These are phyloP conservation scores for Teratosphaeriaceae sp. DNA, from an alignment of 2,329 filamentous ascomycete genomes.

Conservation along the genomic window DNA sequence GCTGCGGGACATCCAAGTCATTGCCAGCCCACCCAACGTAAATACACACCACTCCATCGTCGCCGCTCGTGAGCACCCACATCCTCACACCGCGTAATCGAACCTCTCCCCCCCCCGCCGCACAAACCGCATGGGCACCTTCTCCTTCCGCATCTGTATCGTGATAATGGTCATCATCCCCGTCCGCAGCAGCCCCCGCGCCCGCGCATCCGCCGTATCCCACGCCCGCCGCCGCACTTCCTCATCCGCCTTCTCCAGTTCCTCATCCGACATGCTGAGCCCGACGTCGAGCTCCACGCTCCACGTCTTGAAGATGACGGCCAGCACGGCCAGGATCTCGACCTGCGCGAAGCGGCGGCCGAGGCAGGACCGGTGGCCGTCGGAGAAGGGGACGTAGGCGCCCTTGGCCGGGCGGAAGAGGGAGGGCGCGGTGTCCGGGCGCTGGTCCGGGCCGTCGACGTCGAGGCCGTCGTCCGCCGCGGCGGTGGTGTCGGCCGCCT, in stretches of 20 bases:
- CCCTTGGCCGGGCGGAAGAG: slow-evolving; percentile 53
- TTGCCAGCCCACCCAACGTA: too few relatives aligned
- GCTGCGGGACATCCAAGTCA: too few relatives aligned
- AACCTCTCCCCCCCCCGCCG: slow-evolving; percentile 66
- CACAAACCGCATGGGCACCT: slow-evolving; percentile 62
- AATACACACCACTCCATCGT: too few relatives aligned
- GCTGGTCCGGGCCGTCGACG: slow-evolving; percentile 52
- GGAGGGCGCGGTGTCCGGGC: slow-evolving; percentile 51
- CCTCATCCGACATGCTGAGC: slow-evolving; percentile 36
- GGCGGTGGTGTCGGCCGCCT: slow-evolving; percentile 32
- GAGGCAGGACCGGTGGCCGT: slow-evolving; percentile 49
- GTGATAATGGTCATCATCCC: slow-evolving; percentile 60
- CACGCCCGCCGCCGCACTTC: slow-evolving; percentile 54
- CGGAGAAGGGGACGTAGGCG: slow-evolving; percentile 51
- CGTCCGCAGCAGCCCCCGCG: slow-evolving; percentile 45
- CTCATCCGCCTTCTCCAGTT: slow-evolving; percentile 32
- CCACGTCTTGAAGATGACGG: slow-evolving; percentile 49
- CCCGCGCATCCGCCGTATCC: slow-evolving; percentile 51
- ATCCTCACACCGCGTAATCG: slow-evolving; percentile 8
- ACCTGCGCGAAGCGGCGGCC: slow-evolving; percentile 52
- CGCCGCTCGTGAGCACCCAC: too few relatives aligned
- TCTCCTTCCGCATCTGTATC: slow-evolving; percentile 58
- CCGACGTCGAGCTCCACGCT: slow-evolving; percentile 64
- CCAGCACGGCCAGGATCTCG: slow-evolving; percentile 48
- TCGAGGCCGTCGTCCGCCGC: slow-evolving; percentile 28